Percentiles rank a stretch among this genome's conserved stretches.
Conservation (phyloP, 768 basidiomycete species). For the Rhodotorula toruloides region DNA sequence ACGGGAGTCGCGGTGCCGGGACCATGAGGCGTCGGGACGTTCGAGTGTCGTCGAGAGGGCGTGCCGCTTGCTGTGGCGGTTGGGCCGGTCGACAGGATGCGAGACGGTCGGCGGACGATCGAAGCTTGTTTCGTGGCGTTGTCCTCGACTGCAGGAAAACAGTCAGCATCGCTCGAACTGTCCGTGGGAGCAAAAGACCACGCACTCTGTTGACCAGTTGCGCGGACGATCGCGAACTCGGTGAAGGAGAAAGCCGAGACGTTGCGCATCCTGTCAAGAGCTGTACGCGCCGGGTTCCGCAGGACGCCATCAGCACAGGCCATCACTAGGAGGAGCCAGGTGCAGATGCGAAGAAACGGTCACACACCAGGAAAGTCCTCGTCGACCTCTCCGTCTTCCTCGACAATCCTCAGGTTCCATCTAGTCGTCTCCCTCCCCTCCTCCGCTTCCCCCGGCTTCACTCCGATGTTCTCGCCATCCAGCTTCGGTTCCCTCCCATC, state of each 20-base stretch:
- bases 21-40: too few species aligned
- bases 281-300: conserved; percentile 53
- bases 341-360: not conserved
- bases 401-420: conserved; percentile 89
- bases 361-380: conserved; percentile 93
- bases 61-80: too few species aligned
- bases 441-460: conserved; percentile 37
- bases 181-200: not conserved
- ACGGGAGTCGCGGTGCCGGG: not conserved
- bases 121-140: conserved; percentile 72
- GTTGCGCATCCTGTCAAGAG: conserved; percentile 79
- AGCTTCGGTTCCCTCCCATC: conserved; percentile 69
- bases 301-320: not conserved
- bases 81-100: too few species aligned
- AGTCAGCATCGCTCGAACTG: too few species aligned
- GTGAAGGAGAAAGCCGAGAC: conserved; percentile 83
- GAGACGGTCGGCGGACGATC: conserved; percentile 75
- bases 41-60: too few species aligned
- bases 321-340: too few species aligned
- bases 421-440: conserved; percentile 64
- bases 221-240: conserved; percentile 75
- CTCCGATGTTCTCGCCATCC: conserved; percentile 49
- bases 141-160: conserved; percentile 56
- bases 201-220: conserved; percentile 69
- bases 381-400: conserved; percentile 97